These are phyloP conservation scores for Elongisporangium undulatum DNA, from an alignment of 352 stramenopile species.

Conservation along the genomic window DNA sequence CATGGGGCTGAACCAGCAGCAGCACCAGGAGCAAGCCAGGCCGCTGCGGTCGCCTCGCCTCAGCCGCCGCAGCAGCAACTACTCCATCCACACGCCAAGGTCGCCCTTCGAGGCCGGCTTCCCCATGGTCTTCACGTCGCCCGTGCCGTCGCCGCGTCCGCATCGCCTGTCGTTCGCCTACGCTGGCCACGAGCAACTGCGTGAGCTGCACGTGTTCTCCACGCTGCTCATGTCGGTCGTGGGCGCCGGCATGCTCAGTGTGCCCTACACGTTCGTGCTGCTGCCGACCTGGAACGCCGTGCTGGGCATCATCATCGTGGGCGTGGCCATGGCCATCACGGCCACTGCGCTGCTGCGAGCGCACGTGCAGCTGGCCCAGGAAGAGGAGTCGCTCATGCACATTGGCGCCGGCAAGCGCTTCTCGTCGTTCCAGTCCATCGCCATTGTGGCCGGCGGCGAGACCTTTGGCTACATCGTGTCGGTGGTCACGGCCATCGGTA, in stretches of 20 bases:
- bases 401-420: constrained; percentile 48
- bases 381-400: constrained; percentile 36
- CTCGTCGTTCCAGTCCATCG: constrained; percentile 63
- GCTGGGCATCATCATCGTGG: constrained; percentile 39
- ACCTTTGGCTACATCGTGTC: constrained; percentile 57
- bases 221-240: constrained; percentile 78
- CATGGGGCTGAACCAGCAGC: neutral
- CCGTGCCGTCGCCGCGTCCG: constrained; percentile 41
- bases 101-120: constrained; percentile 74
- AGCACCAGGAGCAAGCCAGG: neutral
- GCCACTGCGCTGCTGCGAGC: constrained; percentile 52
- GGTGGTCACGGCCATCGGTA: constrained; percentile 55
- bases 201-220: constrained; percentile 64
- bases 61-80: constrained; percentile 8
- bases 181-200: constrained; percentile 20
- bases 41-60: neutral
- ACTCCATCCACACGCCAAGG: constrained; percentile 22
- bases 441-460: constrained; percentile 42
- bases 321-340: constrained; percentile 47
- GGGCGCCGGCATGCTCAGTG: constrained; percentile 59
- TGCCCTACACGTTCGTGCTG: constrained; percentile 70
- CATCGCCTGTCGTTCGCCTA: constrained; percentile 51
- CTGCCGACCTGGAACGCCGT: constrained; percentile 37
- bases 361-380: constrained; percentile 44
- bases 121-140: constrained; percentile 59